phyloP scores from a whole-genome alignment of 257 asterid species.

The Mitragyna speciosa region DNA sequence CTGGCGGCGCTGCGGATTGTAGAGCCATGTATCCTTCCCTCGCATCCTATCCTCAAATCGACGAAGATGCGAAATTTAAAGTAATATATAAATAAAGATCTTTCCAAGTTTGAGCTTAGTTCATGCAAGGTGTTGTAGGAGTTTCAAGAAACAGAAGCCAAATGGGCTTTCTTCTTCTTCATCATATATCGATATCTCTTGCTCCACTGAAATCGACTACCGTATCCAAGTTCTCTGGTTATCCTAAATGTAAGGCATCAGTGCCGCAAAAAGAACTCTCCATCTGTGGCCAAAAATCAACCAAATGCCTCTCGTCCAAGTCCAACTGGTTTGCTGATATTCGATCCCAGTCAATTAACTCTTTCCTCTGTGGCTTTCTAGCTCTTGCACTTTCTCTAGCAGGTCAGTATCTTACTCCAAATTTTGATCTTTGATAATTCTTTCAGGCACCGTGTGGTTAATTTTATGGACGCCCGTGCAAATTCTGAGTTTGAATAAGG shows the following conservation, averaged over 20 bases:
- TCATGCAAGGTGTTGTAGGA: no score
- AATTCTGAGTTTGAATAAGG: background rate
- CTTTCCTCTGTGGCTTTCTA: constrained; percentile 62
- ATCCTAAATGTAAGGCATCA: constrained; percentile 30
- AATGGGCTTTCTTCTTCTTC: constrained; percentile 54
- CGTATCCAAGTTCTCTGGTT: constrained; percentile 13
- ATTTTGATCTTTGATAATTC: background rate
- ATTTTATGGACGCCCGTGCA: background rate
- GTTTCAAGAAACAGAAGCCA: background rate
- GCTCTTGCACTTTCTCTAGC: constrained; percentile 66
- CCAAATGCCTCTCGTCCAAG: constrained; percentile 20
- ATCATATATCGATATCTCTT: constrained; percentile 28
- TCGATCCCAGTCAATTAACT: constrained; percentile 51
- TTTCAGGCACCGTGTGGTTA: background rate
- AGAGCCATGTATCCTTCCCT: background rate
- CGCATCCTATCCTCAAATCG: background rate
- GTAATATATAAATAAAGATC: no score
- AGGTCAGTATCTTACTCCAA: constrained; percentile 35
- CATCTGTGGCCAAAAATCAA: constrained; percentile 17
- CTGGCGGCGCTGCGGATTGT: no score
- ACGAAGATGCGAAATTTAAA: background rate
- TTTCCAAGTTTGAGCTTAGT: no score
- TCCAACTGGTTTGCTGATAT: constrained; percentile 36
- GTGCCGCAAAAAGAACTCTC: constrained; percentile 15
- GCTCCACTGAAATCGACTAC: constrained; percentile 14